Evolutionary conservation across 139 green algal species (phyloP), one percentile per base, ranked within the genome.

Genomic region (Zygnema circumcarinatum): DNA sequence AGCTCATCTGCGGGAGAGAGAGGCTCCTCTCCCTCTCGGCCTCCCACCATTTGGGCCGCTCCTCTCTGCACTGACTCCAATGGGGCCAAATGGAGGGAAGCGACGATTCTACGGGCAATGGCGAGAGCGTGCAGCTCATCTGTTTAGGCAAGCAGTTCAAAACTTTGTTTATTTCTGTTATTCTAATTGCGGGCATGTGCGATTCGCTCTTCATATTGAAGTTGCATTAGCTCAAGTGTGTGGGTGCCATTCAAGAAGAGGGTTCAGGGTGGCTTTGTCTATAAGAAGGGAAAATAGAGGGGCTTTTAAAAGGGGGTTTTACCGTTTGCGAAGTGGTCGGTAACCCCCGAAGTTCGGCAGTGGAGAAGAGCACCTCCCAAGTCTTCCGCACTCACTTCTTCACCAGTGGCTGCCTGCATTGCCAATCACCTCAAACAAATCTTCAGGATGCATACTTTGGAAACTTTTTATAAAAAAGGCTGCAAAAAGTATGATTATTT

Each of bases 321-420:
- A 87, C 79, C 86, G 0, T 21, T 0, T 32, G 88, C 88, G 1
- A 86, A 83, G 67, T 90, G 76, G 76, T 92, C 89, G n/a, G 89
- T 86, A 29, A 93, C 87, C 79, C 94, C 95, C 39, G 93, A 96
- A 16, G 90, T 95, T 1, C 81, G 88, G 92, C 93, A 96, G 90
- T 98, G 96, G 88, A 98, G 90, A 62, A 93, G 92, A 0, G 95
- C 96, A 0, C 96, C 96, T 0, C 96, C 96, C 81, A 98, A 94
- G 79, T 97, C 95, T 84, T 98, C 96, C 16, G 95, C 94, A 16
- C n/a, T 95, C 7, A 98, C 96, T 31, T 95, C 94, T 90, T 98
- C 96, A 0, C 96, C 96, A 22, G 96, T 97, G 31, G 96, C 96
- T 2, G 96, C 95, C 78, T 95, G 90, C 0, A 72, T 74, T 36